A percentile compares a stretch with the other conserved stretches of the same genome.
phyloP scores from a whole-genome alignment of 2,329 filamentous ascomycete genomes.

The Didymellaceae sp. region DNA sequence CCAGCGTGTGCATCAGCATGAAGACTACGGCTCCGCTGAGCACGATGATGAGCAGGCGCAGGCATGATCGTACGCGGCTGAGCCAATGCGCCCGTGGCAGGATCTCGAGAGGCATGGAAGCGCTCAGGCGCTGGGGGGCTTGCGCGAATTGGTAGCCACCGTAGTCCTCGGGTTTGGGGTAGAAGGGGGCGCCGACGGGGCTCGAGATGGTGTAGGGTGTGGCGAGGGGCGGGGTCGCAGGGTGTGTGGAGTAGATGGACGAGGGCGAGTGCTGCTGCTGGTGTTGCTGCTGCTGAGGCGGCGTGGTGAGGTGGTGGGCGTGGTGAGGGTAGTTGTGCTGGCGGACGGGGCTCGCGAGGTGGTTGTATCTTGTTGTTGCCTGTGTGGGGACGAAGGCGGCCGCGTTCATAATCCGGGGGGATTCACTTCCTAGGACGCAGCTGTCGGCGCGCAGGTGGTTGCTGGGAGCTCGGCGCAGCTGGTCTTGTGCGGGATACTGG shows the following conservation, averaged over 20 bases:
- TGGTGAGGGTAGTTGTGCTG: not conserved
- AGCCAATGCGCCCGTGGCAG: conserved; percentile 44
- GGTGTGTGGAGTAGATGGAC: conserved; percentile 2
- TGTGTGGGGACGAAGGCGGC: conserved; percentile 10
- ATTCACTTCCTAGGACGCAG: conserved; percentile 13
- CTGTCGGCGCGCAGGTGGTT: conserved; percentile 16
- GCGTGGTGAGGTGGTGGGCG: not conserved
- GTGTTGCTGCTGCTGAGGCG: not conserved
- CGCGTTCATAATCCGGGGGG: conserved; percentile 19
- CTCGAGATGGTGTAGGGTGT: conserved; percentile 25
- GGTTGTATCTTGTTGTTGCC: not conserved
- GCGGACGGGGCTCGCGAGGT: not conserved
- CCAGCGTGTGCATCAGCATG: conserved; percentile 46
- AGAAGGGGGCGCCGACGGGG: conserved; percentile 27
- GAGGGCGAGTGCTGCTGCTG: not conserved
- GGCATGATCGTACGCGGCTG: conserved; percentile 43
- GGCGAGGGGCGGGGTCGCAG: conserved; percentile 15
- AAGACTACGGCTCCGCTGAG: conserved; percentile 46
- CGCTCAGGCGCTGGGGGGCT: conserved; percentile 29
- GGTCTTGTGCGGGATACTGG: conserved; percentile 6
- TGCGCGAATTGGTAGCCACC: conserved; percentile 20
- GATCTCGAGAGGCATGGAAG: conserved; percentile 40
- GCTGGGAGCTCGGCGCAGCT: conserved; percentile 4
- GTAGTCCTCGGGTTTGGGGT: conserved; percentile 29
- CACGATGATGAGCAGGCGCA: conserved; percentile 47